phyloP scores from a whole-genome alignment of 2,329 filamentous ascomycete species.

The Ambrosiella xylebori region DNA sequence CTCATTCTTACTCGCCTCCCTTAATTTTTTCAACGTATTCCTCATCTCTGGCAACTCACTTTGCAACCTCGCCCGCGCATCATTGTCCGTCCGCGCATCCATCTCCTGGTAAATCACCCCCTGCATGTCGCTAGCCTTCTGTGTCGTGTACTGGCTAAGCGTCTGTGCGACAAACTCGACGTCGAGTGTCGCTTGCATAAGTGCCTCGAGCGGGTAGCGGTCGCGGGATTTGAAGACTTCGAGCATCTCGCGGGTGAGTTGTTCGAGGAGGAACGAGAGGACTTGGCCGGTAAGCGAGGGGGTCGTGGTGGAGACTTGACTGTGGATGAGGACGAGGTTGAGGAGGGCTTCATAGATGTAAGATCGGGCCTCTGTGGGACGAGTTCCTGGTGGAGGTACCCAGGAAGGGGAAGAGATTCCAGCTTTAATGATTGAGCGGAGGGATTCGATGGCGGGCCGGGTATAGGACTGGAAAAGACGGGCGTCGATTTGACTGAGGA shows the following conservation, averaged over 20 bases:
- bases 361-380: slow-evolving; percentile 59
- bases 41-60: slow-evolving; percentile 82
- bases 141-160: slow-evolving; percentile 73
- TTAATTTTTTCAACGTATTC: slow-evolving; percentile 63
- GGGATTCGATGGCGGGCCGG: slow-evolving; percentile 49
- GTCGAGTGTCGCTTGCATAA: slow-evolving; percentile 95
- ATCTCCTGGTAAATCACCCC: slow-evolving; percentile 83
- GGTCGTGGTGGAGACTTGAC: slow-evolving; percentile 68
- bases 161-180: slow-evolving; percentile 96
- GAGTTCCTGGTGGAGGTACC: slow-evolving; percentile 39
- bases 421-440: slow-evolving; percentile 52
- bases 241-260: slow-evolving; percentile 63
- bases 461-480: slow-evolving; percentile 89
- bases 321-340: slow-evolving; percentile 75
- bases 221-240: slow-evolving; percentile 54
- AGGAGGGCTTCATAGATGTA: slow-evolving; percentile 85
- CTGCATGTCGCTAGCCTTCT: slow-evolving; percentile 64
- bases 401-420: slow-evolving; percentile 58
- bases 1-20: slow-evolving; percentile 67
- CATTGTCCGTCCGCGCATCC: slow-evolving; percentile 75
- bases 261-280: slow-evolving; percentile 71
- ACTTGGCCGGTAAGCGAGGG: slow-evolving; percentile 62
- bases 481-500: slow-evolving; percentile 76
- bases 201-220: slow-evolving; percentile 56
- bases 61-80: slow-evolving; percentile 63